Percentiles rank a stretch among this genome's conserved stretches.
phyloP scores from a whole-genome alignment of 345 rosid genomes.

The Pistacia integerrima region DNA sequence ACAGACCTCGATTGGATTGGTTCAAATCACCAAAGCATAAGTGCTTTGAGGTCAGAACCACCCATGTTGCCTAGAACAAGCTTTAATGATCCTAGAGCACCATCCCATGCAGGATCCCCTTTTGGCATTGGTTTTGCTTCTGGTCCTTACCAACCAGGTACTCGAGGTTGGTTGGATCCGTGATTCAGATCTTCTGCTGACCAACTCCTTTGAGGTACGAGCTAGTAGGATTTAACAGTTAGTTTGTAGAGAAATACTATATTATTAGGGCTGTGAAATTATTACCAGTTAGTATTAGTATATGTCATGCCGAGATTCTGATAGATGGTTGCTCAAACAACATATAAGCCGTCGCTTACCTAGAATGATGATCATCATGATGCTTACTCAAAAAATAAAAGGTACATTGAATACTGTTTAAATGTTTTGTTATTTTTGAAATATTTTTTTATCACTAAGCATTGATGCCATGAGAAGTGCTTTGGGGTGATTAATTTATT shows the following conservation, averaged over 20 bases:
- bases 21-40: slow-evolving; percentile 48
- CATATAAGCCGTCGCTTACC: neutral
- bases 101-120: slow-evolving; percentile 16
- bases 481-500: too few species aligned
- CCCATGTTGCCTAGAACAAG: slow-evolving; percentile 24
- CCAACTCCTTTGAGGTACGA: neutral
- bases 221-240: neutral
- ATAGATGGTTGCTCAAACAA: too few species aligned
- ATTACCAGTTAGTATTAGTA: too few species aligned
- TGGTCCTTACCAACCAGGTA: slow-evolving; percentile 42
- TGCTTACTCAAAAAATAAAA: too few species aligned
- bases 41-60: slow-evolving; percentile 37
- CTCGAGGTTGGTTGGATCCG: slow-evolving; percentile 66
- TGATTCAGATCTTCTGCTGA: slow-evolving; percentile 37
- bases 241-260: neutral
- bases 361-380: too few species aligned
- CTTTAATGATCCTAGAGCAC: slow-evolving; percentile 28
- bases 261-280: too few species aligned
- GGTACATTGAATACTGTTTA: too few species aligned
- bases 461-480: too few species aligned
- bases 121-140: slow-evolving; percentile 44
- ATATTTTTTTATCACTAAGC: too few species aligned
- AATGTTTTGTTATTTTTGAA: too few species aligned
- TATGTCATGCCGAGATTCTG: too few species aligned
- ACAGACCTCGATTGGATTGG: slow-evolving; percentile 65